Percentiles rank a stretch among this genome's conserved stretches.
Conservation (phyloP, 2,329 filamentous ascomycete species). For the Talaromyces atroroseus region DNA sequence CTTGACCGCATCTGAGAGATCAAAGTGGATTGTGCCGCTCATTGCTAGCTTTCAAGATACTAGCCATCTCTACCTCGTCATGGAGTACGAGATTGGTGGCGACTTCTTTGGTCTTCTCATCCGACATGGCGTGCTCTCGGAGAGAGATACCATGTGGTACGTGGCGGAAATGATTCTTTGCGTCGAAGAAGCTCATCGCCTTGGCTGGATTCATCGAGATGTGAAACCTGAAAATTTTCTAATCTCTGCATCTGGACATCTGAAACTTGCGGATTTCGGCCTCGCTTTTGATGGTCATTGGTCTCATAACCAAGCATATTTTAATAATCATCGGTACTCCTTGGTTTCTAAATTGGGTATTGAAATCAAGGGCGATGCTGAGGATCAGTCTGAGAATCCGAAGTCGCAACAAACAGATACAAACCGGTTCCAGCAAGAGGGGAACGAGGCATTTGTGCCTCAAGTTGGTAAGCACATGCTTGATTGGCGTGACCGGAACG, state of each 20-base stretch:
- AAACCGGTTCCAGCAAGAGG: constrained; percentile 4
- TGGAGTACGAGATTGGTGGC: constrained; percentile 97
- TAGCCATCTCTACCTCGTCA: constrained; percentile 80
- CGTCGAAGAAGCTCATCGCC: constrained; percentile 82
- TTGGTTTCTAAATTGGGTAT: constrained; percentile 73
- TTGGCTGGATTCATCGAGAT: constrained; percentile 90
- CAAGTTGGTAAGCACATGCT: constrained; percentile 50
- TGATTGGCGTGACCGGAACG: constrained; percentile 63
- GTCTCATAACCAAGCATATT: constrained; percentile 85
- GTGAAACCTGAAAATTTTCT: constrained; percentile 97
- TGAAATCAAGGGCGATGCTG: constrained; percentile 64
- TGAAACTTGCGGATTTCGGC: constrained; percentile 96
- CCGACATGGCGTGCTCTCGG: constrained; percentile 74
- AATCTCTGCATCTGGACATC: constrained; percentile 77
- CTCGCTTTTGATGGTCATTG: constrained; percentile 93
- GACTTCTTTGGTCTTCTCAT: constrained; percentile 87
- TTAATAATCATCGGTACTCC: constrained; percentile 73
- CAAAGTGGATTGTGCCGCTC: constrained; percentile 82
- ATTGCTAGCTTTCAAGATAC: constrained; percentile 85
- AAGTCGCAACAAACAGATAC: constrained; percentile 23
- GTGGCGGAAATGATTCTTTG: constrained; percentile 94
- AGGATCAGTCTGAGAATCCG: constrained; percentile 58
- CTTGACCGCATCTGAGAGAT: constrained; percentile 80
- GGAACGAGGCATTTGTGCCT: constrained; percentile 20
- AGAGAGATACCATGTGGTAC: constrained; percentile 77